Evolutionary conservation across 768 basidiomycete genomes (phyloP).

Genomic region (Amanita thiersii): DNA sequence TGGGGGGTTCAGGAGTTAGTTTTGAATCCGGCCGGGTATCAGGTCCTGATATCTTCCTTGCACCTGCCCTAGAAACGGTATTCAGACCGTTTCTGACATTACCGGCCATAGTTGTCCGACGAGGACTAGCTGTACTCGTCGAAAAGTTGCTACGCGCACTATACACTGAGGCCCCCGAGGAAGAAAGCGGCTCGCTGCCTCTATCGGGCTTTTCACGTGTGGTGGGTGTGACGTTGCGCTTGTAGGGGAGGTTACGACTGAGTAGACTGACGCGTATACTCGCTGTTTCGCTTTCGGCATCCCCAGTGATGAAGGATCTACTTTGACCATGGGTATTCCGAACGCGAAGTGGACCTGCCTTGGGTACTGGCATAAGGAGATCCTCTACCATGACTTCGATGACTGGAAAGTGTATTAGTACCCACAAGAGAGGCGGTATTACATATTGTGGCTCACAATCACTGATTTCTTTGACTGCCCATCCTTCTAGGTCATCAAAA

Average conservation of each 20-base stretch:
- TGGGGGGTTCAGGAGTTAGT: slow-evolving; percentile 41
- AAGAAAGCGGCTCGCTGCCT: slow-evolving; percentile 12
- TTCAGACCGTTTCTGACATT: slow-evolving; percentile 5
- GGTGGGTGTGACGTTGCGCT: slow-evolving; percentile 10
- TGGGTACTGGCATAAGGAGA: slow-evolving; percentile 42
- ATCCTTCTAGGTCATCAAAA: slow-evolving; percentile 76
- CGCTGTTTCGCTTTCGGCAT: slow-evolving; percentile 32
- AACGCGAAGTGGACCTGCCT: slow-evolving; percentile 14
- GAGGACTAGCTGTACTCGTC: slow-evolving; percentile 14
- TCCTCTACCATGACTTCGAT: slow-evolving; percentile 77
- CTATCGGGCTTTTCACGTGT: slow-evolving; percentile 10
- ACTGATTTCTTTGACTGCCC: slow-evolving; percentile 84
- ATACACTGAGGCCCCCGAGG: slow-evolving; percentile 32
- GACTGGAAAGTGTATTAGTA: slow-evolving; percentile 32
- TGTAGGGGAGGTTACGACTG: slow-evolving; percentile 20
- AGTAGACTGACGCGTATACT: slow-evolving; percentile 40
- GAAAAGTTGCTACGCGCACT: slow-evolving; percentile 34
- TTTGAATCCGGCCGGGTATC: slow-evolving; percentile 64
- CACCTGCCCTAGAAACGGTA: slow-evolving; percentile 3
- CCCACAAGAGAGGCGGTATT: not conserved
- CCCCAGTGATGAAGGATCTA: slow-evolving; percentile 14
- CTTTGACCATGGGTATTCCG: slow-evolving; percentile 13
- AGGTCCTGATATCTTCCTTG: slow-evolving; percentile 14
- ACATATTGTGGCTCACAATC: slow-evolving; percentile 44
- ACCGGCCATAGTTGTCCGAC: slow-evolving; percentile 5